Conservation (phyloP, 2,329 filamentous ascomycete species). For the Escovopsis sp. region DNA sequence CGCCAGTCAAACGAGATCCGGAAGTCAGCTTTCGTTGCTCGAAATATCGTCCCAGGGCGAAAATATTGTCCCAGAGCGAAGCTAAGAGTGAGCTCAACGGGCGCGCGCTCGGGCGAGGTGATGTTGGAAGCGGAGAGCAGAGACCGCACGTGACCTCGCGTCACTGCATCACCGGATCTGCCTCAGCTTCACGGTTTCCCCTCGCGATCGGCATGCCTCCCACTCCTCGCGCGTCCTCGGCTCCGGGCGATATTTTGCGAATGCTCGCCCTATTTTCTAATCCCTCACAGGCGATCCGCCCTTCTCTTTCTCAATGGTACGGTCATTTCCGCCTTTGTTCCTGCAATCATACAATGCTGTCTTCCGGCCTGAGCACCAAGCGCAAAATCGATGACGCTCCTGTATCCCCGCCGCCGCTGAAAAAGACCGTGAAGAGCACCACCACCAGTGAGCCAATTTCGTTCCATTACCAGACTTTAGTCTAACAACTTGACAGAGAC, state of each 20-base stretch:
- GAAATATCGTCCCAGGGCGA: too few species aligned
- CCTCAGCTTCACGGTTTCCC: background rate
- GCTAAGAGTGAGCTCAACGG: background rate
- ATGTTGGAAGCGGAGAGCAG: background rate
- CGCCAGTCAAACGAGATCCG: background rate
- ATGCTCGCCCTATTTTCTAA: background rate
- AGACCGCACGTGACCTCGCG: conserved; percentile 19
- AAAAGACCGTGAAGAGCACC: conserved; percentile 35
- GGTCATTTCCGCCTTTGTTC: background rate
- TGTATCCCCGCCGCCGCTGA: conserved; percentile 39
- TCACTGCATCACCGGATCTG: conserved; percentile 2
- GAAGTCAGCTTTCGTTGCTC: too few species aligned
- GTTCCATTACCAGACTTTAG: background rate
- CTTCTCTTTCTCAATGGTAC: background rate
- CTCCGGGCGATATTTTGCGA: background rate
- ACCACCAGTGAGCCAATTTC: conserved; percentile 30
- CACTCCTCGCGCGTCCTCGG: conserved; percentile 1
- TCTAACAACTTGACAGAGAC: background rate
- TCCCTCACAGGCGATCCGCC: background rate
- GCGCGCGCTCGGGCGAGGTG: too few species aligned
- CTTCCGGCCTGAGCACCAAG: conserved; percentile 14
- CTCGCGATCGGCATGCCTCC: background rate
- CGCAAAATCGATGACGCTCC: conserved; percentile 24
- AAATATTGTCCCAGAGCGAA: background rate
- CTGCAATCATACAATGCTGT: conserved; percentile 11